phyloP scores from a whole-genome alignment of 2,329 filamentous ascomycete genomes.

The Cryphonectria radicalis region DNA sequence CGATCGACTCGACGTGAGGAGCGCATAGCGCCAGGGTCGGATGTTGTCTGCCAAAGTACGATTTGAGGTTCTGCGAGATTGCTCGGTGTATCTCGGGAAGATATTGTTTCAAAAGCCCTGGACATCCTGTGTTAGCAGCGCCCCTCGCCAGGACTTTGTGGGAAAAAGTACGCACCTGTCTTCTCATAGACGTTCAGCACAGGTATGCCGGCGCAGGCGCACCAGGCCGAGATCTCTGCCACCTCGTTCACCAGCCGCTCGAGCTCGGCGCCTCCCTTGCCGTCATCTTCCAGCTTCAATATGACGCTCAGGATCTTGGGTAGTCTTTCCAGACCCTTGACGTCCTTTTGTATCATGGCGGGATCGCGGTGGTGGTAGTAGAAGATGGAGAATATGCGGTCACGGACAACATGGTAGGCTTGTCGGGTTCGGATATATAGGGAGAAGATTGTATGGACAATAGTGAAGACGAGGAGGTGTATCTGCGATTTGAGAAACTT shows the following conservation, averaged over 20 bases:
- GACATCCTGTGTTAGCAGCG: conserved; percentile 33
- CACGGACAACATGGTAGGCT: conserved; percentile 76
- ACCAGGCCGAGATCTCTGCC: conserved; percentile 92
- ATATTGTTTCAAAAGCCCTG: conserved; percentile 87
- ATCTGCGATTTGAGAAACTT: conserved; percentile 66
- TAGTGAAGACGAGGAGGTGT: conserved; percentile 67
- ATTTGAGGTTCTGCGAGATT: conserved; percentile 77
- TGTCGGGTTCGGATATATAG: conserved; percentile 84
- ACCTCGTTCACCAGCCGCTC: conserved; percentile 88
- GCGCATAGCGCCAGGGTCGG: conserved; percentile 74
- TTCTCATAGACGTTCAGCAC: conserved; percentile 90
- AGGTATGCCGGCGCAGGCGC: conserved; percentile 84
- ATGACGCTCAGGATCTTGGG: conserved; percentile 90
- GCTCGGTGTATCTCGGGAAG: conserved; percentile 82
- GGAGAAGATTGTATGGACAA: conserved; percentile 82
- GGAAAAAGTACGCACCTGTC: conserved; percentile 64
- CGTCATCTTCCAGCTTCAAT: conserved; percentile 72
- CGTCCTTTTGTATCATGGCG: conserved; percentile 87
- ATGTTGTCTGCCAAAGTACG: conserved; percentile 82
- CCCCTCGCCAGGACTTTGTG: neutral
- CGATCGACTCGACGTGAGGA: conserved; percentile 67
- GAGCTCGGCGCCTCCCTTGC: conserved; percentile 72
- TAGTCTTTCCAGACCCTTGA: conserved; percentile 72
- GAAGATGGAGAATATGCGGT: conserved; percentile 78
- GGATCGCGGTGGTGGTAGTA: conserved; percentile 97